Conservation (phyloP, 345 rosid species). For the Microthlaspi erraticum region DNA sequence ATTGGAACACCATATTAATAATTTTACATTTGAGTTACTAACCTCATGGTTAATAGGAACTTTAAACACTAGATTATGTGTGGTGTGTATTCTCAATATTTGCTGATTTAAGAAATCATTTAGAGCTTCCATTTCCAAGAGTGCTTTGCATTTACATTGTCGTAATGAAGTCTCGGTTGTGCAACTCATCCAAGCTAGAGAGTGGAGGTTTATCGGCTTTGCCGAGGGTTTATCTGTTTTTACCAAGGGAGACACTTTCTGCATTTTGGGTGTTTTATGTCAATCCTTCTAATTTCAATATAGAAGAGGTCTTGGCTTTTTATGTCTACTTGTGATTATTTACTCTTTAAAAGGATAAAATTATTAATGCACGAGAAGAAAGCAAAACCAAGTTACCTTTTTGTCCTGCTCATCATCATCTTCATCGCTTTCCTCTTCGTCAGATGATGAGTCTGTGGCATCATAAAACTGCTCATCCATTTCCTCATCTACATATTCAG, state of each 20-base stretch:
- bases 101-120: background rate
- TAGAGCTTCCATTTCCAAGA: conserved; percentile 4
- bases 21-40: conserved; percentile 26
- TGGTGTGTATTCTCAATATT: conserved; percentile 14
- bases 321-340: conserved; percentile 7
- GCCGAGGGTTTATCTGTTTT: background rate
- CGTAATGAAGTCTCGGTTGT: conserved; percentile 20
- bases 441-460: conserved; percentile 84
- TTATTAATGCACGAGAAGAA: conserved; percentile 17
- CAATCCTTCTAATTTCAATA: background rate
- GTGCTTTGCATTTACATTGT: conserved; percentile 20
- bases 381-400: conserved; percentile 51
- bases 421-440: conserved; percentile 71
- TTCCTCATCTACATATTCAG: conserved; percentile 68
- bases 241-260: conserved; percentile 15
- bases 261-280: conserved; percentile 8
- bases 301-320: conserved; percentile 1
- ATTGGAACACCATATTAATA: conserved; percentile 34
- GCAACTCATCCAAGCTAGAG: conserved; percentile 25
- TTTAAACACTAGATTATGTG: background rate
- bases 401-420: conserved; percentile 48
- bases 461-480: conserved; percentile 88
- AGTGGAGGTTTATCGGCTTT: background rate
- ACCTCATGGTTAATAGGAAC: conserved; percentile 28
- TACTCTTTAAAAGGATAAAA: background rate